Percentiles rank a stretch among this genome's conserved stretches.
phyloP scores from a whole-genome alignment of 805 yeast species.

The Candida tibetensis region DNA sequence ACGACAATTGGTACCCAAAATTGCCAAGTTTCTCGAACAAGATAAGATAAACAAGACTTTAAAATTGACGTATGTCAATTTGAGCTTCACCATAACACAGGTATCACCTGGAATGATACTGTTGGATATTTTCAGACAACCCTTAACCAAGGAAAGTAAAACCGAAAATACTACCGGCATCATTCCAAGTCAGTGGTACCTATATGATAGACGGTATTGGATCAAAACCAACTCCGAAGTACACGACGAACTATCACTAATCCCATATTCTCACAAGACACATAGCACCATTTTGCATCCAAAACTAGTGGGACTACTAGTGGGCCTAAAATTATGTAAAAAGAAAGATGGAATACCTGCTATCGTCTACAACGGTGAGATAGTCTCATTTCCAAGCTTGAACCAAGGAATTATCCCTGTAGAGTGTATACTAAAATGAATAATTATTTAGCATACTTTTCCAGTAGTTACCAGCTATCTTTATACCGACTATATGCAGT shows the following conservation, averaged over 20 bases:
- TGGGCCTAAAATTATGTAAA: too few species aligned
- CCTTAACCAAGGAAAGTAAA: slow-evolving; percentile 14
- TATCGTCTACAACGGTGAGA: not conserved
- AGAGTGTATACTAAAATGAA: not conserved
- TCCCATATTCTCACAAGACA: slow-evolving; percentile 5
- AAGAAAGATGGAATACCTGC: slow-evolving; percentile 2
- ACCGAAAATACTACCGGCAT: not conserved
- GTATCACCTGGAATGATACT: slow-evolving; percentile 1
- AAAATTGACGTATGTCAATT: slow-evolving; percentile 17
- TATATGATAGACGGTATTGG: slow-evolving; percentile 44
- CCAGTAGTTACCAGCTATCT: not conserved
- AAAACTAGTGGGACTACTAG: not conserved
- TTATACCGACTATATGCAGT: too few species aligned
- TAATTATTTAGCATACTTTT: not conserved
- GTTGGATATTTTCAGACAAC: slow-evolving; percentile 22
- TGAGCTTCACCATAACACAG: slow-evolving; percentile 15
- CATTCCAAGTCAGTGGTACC: slow-evolving; percentile 19
- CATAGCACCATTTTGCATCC: not conserved
- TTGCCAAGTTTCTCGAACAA: slow-evolving; percentile 6
- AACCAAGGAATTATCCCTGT: not conserved
- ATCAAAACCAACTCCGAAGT: slow-evolving; percentile 15
- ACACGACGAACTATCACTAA: not conserved
- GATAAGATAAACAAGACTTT: not conserved
- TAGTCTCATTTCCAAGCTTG: slow-evolving; percentile 4
- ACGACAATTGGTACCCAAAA: slow-evolving; percentile 27